These are phyloP conservation scores for Hypoxylon sp. DNA, from an alignment of 2,329 filamentous ascomycete species.

Conservation along the genomic window DNA sequence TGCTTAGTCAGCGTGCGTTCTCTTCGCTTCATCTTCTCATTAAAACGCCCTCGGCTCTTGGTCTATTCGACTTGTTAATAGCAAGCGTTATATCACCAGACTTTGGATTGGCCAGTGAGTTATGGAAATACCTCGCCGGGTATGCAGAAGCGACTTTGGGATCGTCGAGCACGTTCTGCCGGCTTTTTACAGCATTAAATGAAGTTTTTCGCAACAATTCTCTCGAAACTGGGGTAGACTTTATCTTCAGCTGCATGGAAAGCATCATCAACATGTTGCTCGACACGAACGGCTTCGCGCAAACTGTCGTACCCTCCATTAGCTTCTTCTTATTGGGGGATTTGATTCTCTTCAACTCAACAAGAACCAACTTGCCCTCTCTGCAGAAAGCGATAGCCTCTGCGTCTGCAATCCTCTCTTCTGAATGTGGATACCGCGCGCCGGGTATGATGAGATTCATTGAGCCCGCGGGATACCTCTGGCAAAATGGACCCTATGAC, in stretches of 20 bases:
- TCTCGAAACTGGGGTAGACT: slow-evolving; percentile 39
- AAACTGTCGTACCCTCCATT: slow-evolving; percentile 40
- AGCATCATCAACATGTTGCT: slow-evolving; percentile 47
- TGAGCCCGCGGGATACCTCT: slow-evolving; percentile 41
- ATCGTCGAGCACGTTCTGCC: slow-evolving; percentile 30
- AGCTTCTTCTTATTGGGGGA: slow-evolving; percentile 43
- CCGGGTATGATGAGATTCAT: slow-evolving; percentile 35
- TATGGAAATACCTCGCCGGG: slow-evolving; percentile 45
- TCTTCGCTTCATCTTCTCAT: slow-evolving; percentile 42
- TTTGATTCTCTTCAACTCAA: slow-evolving; percentile 39
- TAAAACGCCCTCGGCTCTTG: slow-evolving; percentile 41
- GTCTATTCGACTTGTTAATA: slow-evolving; percentile 44
- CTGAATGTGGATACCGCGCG: slow-evolving; percentile 8
- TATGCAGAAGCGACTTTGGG: slow-evolving; percentile 38
- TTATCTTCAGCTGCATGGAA: slow-evolving; percentile 46
- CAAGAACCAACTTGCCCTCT: slow-evolving; percentile 37
- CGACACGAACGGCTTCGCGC: slow-evolving; percentile 34
- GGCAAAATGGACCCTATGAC: slow-evolving; percentile 43
- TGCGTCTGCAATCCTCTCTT: slow-evolving; percentile 14
- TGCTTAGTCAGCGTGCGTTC: slow-evolving; percentile 43
- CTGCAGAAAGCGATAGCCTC: slow-evolving; percentile 35
- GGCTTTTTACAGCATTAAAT: slow-evolving; percentile 36
- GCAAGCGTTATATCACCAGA: slow-evolving; percentile 43
- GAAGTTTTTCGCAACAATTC: slow-evolving; percentile 40
- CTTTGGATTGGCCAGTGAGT: slow-evolving; percentile 38